Base-by-base conservation (phyloP, 2,329 filamentous ascomycete genomes). In the Fusarium begoniae region DNA sequence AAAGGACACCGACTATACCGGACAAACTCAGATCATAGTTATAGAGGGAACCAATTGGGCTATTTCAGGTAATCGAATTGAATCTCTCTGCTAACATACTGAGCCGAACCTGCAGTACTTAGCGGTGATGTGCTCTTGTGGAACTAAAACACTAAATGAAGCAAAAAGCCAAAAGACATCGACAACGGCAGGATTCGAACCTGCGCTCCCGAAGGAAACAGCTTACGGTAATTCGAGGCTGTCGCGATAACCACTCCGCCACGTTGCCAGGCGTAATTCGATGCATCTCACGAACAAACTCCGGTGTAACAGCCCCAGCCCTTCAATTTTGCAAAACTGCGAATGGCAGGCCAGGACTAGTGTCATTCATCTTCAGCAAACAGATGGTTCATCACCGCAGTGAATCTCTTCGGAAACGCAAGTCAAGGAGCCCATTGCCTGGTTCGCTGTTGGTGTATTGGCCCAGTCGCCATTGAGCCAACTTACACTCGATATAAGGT, bases 111-210 rank as follows among this genome's bases (percentile, higher is more conserved):
- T 48, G 26, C 5, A n/a, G 28, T 35, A 15, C 3, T 3, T n/a
- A 14, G 22, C 18, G 28, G 22, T 50, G 11, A n/a, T 50, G 14
- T 48, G 22, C 22, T 48, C 47, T 30, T 30, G 22, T 6, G 47
- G 14, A n/a, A 18, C 47, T 8, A 18, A 50, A 50, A n/a, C 15
- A 32, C 45, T 3, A n/a, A 12, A 22, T 17, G 26, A 15, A 35
- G 14, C 15, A 30, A 30, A 12, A 45, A 20, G 11, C 5, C 26
- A 57, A 58, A 44, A 35, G 30, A 18, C 17, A 37, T 17, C 58
- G 58, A 61, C 58, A 41, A 41, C 38, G 58, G 40, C 50, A 56
- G 13, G 58, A 62, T 62, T 62, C 58, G 58, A 62, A 62, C 58
- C 13, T 56, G 50, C 58, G 58, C 58, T 41, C 37, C 58, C 58